Evolutionary conservation across 139 green algal species (phyloP).

Genomic region (Micractinium conductrix): DNA sequence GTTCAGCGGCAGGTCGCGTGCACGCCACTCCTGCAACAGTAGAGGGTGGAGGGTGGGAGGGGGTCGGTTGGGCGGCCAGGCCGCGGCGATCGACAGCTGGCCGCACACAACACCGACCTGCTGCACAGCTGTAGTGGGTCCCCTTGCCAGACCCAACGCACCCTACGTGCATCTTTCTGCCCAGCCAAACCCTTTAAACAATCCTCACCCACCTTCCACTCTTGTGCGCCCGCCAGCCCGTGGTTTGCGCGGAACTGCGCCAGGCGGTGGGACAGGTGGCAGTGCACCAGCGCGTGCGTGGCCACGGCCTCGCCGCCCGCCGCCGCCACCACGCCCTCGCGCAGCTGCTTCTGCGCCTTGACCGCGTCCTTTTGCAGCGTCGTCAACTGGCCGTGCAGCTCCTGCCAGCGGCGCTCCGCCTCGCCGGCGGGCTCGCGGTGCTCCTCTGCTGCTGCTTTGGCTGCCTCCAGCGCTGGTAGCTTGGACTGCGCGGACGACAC

Average conservation of each 20-base stretch:
- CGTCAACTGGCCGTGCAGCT: slow-evolving; percentile 11
- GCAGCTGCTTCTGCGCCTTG: neutral
- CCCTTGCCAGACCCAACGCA: neutral
- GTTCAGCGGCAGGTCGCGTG: slow-evolving; percentile 1
- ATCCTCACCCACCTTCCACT: slow-evolving; percentile 14
- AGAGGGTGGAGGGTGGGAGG: too few relatives aligned
- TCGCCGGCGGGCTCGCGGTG: slow-evolving; percentile 19
- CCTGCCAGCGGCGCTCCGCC: slow-evolving; percentile 25
- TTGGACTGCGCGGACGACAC: slow-evolving; percentile 19
- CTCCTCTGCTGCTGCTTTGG: slow-evolving; percentile 1
- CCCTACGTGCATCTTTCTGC: too few relatives aligned
- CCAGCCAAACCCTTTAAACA: too few relatives aligned
- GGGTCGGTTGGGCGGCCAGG: too few relatives aligned
- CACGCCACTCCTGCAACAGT: neutral
- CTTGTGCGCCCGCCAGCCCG: neutral
- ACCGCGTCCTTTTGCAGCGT: neutral
- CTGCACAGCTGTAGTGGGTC: too few relatives aligned
- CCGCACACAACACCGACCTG: too few relatives aligned
- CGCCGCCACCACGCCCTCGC: neutral
- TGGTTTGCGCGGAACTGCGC: neutral
- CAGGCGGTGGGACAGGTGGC: slow-evolving; percentile 13
- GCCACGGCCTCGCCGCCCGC: slow-evolving; percentile 19
- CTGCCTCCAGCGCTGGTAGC: slow-evolving; percentile 34
- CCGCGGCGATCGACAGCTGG: too few relatives aligned
- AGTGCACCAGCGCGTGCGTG: slow-evolving; percentile 17